These are phyloP conservation scores for Magnaporthiopsis rhizophila DNA, from an alignment of 2,329 filamentous ascomycete species.

Conservation along the genomic window DNA sequence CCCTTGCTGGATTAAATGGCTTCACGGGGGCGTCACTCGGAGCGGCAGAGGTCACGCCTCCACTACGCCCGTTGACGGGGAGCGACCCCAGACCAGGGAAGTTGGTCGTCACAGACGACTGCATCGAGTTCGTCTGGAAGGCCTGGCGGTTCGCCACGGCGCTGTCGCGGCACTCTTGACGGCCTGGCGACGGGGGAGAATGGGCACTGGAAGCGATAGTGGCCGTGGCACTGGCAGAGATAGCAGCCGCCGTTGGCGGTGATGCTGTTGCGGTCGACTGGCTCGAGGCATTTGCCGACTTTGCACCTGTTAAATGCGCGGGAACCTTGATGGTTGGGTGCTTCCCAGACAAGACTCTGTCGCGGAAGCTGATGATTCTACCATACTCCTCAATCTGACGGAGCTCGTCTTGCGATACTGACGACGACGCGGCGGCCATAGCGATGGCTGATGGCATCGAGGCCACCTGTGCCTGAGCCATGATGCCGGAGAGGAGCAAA, in stretches of 20 bases:
- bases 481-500: conserved; percentile 8
- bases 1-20: conserved; percentile 41
- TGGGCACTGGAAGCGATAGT: conserved; percentile 11
- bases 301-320: conserved; percentile 27
- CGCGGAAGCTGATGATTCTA: conserved; percentile 72
- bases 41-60: conserved; percentile 16
- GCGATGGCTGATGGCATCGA: conserved; percentile 28
- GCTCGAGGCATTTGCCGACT: conserved; percentile 16
- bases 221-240: conserved; percentile 3
- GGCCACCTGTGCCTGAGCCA: conserved; percentile 16
- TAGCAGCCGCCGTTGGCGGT: conserved; percentile 4
- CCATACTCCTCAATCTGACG: conserved; percentile 63
- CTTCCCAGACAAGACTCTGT: conserved; percentile 71
- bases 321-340: conserved; percentile 56
- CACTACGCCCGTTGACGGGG: conserved; percentile 5
- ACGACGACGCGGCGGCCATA: conserved; percentile 13
- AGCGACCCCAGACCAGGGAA: conserved; percentile 14
- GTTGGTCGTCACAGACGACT: conserved; percentile 20
- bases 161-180: conserved; percentile 5
- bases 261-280: conserved; percentile 4
- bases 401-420: conserved; percentile 36
- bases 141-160: conserved; percentile 24
- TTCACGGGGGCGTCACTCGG: conserved; percentile 20
- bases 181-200: conserved; percentile 3
- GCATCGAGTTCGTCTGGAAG: conserved; percentile 28